These are phyloP conservation scores for Peribolospora kevripleyi DNA, from an alignment of 768 basidiomycete genomes.

Conservation along the genomic window DNA sequence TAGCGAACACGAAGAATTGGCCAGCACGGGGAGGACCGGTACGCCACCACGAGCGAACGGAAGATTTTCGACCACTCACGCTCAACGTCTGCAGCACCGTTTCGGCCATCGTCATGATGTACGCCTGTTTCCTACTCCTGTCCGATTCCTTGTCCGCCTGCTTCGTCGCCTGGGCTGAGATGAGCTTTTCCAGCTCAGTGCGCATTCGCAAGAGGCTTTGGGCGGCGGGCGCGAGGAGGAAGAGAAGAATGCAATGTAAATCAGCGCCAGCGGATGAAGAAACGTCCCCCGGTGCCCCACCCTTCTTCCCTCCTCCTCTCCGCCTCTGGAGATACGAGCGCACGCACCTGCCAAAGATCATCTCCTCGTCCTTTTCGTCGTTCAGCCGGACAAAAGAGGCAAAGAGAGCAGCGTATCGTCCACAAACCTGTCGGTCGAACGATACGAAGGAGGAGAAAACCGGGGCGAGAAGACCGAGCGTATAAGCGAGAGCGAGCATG, in stretches of 20 bases:
- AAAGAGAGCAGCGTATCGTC: conserved; percentile 56
- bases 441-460: not conserved
- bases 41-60: not conserved
- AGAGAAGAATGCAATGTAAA: not conserved
- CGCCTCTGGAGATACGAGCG: not conserved
- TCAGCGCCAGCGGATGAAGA: not conserved
- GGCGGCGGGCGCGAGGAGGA: not conserved
- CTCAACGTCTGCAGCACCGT: conserved; percentile 47
- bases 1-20: not conserved
- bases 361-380: conserved; percentile 66
- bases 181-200: conserved; percentile 53
- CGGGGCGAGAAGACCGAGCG: too few relatives aligned
- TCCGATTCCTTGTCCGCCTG: conserved; percentile 49
- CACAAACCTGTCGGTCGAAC: conserved; percentile 33
- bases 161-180: conserved; percentile 22
- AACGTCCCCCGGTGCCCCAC: not conserved
- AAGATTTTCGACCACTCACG: conserved; percentile 25
- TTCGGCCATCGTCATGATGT: conserved; percentile 50
- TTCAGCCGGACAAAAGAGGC: conserved; percentile 58
- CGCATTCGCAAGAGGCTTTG: conserved; percentile 57
- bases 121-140: conserved; percentile 35
- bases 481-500: too few relatives aligned
- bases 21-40: not conserved
- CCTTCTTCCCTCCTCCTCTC: too few relatives aligned
- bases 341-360: conserved; percentile 80